Conservation (phyloP, 1,284 basidiomycete genomes). For the Amylostereum areolatum region DNA sequence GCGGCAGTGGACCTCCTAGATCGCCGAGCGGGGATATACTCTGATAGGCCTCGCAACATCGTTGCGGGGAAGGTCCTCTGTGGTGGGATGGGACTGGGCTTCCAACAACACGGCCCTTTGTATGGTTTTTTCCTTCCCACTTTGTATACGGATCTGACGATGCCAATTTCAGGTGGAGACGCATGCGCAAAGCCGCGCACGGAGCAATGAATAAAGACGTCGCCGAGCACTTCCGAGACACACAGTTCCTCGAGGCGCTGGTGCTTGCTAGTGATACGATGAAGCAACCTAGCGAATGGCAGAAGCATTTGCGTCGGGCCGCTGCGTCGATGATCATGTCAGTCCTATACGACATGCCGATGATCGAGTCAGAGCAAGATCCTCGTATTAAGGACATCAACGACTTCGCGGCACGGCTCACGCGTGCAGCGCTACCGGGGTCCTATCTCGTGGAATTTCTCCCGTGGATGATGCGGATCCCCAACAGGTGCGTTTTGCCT, state of each 20-base stretch:
- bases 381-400: constrained; percentile 7
- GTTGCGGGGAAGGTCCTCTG: constrained; percentile 10
- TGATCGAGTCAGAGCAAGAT: constrained; percentile 3
- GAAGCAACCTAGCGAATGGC: constrained; percentile 4
- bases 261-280: constrained; percentile 4
- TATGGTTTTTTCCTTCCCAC: not conserved
- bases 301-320: constrained; percentile 9
- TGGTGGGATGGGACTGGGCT: constrained; percentile 6
- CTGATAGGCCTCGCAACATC: constrained; percentile 17
- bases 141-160: not conserved
- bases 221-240: constrained; percentile 5
- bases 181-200: constrained; percentile 7
- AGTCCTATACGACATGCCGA: constrained; percentile 7
- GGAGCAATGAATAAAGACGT: constrained; percentile 1
- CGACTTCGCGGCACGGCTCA: constrained; percentile 8
- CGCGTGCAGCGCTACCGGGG: constrained; percentile 5
- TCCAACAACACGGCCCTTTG: constrained; percentile 7
- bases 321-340: constrained; percentile 11
- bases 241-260: constrained; percentile 8
- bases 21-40: constrained; percentile 16
- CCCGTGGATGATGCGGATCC: constrained; percentile 11
- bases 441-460: constrained; percentile 9
- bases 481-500: constrained; percentile 4
- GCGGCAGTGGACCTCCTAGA: constrained; percentile 17
- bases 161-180: constrained; percentile 2